Base-by-base conservation (phyloP, 139 green algal species). In the Picochlorum sp. region DNA sequence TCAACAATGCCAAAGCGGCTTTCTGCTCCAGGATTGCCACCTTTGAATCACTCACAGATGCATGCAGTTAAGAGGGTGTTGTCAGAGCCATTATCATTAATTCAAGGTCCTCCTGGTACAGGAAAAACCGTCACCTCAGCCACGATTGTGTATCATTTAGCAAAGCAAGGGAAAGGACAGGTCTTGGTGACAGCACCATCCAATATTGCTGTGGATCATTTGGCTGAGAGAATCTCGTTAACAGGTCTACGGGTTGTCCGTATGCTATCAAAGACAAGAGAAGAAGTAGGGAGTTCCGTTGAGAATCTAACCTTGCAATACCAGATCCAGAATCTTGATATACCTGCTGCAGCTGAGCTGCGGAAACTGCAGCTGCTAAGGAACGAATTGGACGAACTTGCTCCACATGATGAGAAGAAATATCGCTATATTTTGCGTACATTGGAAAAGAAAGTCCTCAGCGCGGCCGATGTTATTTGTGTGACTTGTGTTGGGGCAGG, bases 101-200 rank as follows among this genome's bases (percentile, higher is more conserved):
- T 92, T 38, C 80, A 81, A 57, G 85, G 93, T 14, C 93, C 93
- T 0, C 93, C 93, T 3, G 93, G 93, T 37, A 98, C 93, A 1
- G 93, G 93, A 66, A 99, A 99, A 84, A 99, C 93, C 0, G 93
- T 99, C 13, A 99, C 93, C 0, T 95, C 83, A 4, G 91, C 92
- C 18, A 85, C 90, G 10, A 87, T 99, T 23, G 90, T 97, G 45
- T 99, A 95, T 77, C 89, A 97, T 68, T 80, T 98, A 60, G 10
- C 49, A 13, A 28, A 79, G 62, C 9, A 68, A 83, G 63, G 82
- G 81, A 18, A 86, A 92, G 74, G 78, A 59, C 82, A 87, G 80
- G 88, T 99, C 64, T 77, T 98, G 57, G 90, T 99, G 67, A 82
- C 79, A 37, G 93, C 93, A 1, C 93, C 93, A 38, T 93, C 81